Percentiles rank a stretch among this genome's conserved stretches.
Evolutionary conservation across 768 basidiomycete species (phyloP).

Genomic region (Suillus plorans): DNA sequence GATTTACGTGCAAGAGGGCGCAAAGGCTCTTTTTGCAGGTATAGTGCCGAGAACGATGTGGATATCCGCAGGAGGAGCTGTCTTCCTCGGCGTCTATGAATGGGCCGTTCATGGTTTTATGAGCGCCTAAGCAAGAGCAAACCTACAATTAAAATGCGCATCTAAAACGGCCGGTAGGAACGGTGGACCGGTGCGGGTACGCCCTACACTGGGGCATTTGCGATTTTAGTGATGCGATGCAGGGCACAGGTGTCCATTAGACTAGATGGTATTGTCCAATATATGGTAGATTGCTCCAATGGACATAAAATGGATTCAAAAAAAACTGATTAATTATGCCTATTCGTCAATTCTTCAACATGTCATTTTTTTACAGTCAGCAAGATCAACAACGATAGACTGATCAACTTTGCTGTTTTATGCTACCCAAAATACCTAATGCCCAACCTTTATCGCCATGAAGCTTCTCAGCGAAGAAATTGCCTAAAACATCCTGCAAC

Average conservation of each 20-base stretch:
- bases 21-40: constrained; percentile 78
- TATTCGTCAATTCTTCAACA: constrained; percentile 15
- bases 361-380: not conserved
- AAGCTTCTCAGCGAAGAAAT: constrained; percentile 58
- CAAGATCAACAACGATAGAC: not conserved
- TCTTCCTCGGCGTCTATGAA: constrained; percentile 97
- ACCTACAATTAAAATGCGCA: too few relatives aligned
- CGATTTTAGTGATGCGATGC: too few relatives aligned
- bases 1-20: constrained; percentile 75
- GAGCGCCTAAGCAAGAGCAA: constrained; percentile 6
- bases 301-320: too few relatives aligned
- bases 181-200: too few relatives aligned
- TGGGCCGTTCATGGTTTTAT: constrained; percentile 59
- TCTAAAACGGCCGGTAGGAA: too few relatives aligned
- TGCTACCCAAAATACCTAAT: constrained; percentile 46
- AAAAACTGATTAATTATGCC: not conserved
- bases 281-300: too few relatives aligned
- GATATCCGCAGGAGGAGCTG: constrained; percentile 95
- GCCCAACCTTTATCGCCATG: constrained; percentile 66
- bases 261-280: too few relatives aligned
- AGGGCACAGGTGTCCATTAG: too few relatives aligned
- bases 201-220: too few relatives aligned
- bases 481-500: constrained; percentile 57
- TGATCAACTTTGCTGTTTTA: constrained; percentile 16
- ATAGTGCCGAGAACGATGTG: constrained; percentile 90